A percentile compares a stretch with the other conserved stretches of the same genome.
Evolutionary conservation across 345 rosid species (phyloP).

Genomic region (Melaleuca alternifolia): DNA sequence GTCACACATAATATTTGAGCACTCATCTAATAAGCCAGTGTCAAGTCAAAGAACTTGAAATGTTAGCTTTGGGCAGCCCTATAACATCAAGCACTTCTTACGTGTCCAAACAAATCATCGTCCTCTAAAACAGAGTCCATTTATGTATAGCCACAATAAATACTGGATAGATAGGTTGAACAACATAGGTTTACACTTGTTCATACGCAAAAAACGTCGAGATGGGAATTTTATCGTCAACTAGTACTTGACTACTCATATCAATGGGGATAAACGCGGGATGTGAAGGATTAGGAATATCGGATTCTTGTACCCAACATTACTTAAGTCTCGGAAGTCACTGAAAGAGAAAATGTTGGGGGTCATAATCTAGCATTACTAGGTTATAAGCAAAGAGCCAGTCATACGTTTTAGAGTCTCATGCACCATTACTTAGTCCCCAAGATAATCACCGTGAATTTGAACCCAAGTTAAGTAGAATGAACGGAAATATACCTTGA

Average conservation of each 20-base stretch:
- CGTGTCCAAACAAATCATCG: background rate
- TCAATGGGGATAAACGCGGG: background rate
- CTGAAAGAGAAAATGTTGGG: background rate
- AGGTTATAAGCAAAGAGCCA: background rate
- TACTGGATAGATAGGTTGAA: background rate
- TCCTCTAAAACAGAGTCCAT: background rate
- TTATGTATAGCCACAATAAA: background rate
- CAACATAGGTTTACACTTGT: background rate
- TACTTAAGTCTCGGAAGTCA: background rate
- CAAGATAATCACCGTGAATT: background rate
- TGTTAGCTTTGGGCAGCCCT: background rate
- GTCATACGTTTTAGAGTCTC: background rate
- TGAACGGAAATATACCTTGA: background rate
- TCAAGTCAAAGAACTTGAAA: background rate
- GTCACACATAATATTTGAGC: too few species aligned
- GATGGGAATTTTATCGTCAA: background rate
- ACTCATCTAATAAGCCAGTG: too few species aligned
- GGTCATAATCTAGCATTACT: background rate
- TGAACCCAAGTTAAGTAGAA: background rate
- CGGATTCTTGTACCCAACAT: background rate
- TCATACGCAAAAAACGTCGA: background rate
- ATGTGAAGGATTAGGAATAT: background rate
- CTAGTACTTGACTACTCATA: background rate
- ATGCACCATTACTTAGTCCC: background rate
- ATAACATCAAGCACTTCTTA: background rate